phyloP scores from a whole-genome alignment of 2,329 filamentous ascomycete genomes.

The Fusarium tupiense region DNA sequence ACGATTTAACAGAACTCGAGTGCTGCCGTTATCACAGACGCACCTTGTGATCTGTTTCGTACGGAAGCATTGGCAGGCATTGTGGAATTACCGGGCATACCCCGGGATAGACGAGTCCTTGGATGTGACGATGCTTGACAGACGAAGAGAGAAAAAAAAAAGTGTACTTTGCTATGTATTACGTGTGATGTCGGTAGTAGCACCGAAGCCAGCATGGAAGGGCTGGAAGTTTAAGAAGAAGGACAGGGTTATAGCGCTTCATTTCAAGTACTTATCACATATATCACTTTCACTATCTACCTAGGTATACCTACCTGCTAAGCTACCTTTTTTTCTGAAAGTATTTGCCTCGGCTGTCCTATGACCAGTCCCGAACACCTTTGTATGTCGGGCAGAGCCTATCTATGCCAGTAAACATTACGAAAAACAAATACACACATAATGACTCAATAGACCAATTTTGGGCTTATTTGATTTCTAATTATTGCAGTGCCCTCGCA shows the following conservation, averaged over 20 bases:
- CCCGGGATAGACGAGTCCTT: slow-evolving; percentile 11
- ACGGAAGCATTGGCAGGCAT: slow-evolving; percentile 9
- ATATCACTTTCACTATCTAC: slow-evolving; percentile 30
- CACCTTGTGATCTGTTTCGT: slow-evolving; percentile 7
- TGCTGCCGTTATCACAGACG: slow-evolving; percentile 5
- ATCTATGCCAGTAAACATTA: neutral
- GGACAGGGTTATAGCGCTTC: slow-evolving; percentile 28
- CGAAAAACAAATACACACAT: neutral
- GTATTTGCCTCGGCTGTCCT: neutral
- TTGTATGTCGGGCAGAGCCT: neutral
- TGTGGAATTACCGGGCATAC: slow-evolving; percentile 17
- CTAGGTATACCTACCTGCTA: neutral
- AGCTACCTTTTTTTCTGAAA: neutral
- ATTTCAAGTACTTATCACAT: slow-evolving; percentile 36
- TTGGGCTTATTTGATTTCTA: slow-evolving; percentile 6
- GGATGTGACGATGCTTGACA: slow-evolving; percentile 12
- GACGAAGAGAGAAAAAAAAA: slow-evolving; percentile 23
- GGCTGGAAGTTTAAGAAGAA: slow-evolving; percentile 21
- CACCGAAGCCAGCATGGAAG: slow-evolving; percentile 14
- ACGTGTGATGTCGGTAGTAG: slow-evolving; percentile 24
- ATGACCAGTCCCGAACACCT: neutral
- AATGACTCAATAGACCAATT: neutral
- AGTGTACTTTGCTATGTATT: slow-evolving; percentile 37
- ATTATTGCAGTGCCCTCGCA: slow-evolving; percentile 25
- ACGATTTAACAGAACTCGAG: slow-evolving; percentile 17